Evolutionary conservation across 257 asterid genomes (phyloP).

Genomic region (Nicotiana knightiana): DNA sequence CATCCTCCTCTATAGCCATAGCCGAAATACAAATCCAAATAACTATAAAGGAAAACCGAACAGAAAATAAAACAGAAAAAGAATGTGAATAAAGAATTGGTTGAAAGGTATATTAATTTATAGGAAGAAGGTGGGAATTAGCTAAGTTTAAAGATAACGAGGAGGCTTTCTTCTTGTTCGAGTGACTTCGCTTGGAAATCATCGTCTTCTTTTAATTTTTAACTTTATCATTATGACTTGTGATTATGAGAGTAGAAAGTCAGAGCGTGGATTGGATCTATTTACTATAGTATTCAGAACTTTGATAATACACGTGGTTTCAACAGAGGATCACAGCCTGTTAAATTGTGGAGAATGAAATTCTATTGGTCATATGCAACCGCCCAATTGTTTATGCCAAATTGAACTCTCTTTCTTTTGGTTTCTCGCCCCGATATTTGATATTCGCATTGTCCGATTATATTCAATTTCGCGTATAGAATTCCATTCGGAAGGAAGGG

Average conservation of each 20-base stretch:
- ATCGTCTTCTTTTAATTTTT: background rate
- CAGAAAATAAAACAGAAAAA: background rate
- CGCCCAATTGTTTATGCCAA: background rate
- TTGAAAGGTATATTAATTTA: background rate
- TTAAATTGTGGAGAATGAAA: background rate
- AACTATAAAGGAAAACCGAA: background rate
- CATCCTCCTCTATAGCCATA: slow-evolving; percentile 19
- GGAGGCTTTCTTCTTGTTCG: background rate
- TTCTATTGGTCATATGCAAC: background rate
- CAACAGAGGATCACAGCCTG: background rate
- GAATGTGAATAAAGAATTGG: background rate
- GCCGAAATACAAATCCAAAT: background rate
- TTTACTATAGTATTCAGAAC: no score
- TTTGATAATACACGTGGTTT: background rate
- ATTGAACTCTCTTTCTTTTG: background rate
- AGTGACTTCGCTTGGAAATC: background rate
- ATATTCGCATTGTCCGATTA: no score
- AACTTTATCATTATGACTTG: background rate
- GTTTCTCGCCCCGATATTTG: no score
- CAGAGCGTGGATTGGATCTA: background rate
- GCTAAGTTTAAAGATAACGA: background rate
- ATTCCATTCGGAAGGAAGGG: no score
- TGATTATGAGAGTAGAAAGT: background rate
- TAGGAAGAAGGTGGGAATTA: background rate
- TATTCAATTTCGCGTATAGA: no score